A percentile compares a stretch with the other conserved stretches of the same genome.
These are phyloP conservation scores for Amphibolis antarctica DNA, from an alignment of 106 monocot species.

Conservation along the genomic window DNA sequence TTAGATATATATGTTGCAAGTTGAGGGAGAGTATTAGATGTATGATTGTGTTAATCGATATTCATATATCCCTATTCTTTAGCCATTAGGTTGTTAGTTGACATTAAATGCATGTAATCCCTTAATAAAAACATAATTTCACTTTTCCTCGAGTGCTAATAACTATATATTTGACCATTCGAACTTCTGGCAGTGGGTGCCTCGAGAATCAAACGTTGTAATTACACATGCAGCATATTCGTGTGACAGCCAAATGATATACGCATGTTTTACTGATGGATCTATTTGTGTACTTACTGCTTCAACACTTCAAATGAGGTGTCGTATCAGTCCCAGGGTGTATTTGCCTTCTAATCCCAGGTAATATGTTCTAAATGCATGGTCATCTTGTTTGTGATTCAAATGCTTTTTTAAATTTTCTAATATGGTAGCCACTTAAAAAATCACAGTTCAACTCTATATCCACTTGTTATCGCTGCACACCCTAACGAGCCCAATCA, in stretches of 20 bases:
- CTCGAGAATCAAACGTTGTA: conserved; percentile 7
- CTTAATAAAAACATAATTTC: too few relatives aligned
- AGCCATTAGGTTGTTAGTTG: too few relatives aligned
- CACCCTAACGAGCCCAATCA: conserved; percentile 44
- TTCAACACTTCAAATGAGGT: conserved; percentile 12
- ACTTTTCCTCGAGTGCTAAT: too few relatives aligned
- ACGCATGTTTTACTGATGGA: conserved; percentile 23
- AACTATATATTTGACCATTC: too few relatives aligned
- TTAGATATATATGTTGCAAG: too few relatives aligned
- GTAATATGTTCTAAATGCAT: neutral
- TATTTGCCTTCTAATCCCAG: conserved; percentile 16
- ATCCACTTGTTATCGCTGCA: conserved; percentile 35
- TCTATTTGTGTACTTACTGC: conserved; percentile 15
- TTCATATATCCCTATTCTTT: too few relatives aligned
- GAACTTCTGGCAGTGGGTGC: conserved; percentile 12
- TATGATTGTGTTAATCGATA: too few relatives aligned
- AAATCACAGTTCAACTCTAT: conserved; percentile 20
- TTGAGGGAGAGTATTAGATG: too few relatives aligned
- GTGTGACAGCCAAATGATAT: conserved; percentile 31
- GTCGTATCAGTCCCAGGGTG: conserved; percentile 23
- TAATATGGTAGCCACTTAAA: neutral
- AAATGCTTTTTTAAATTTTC: neutral
- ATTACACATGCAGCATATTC: conserved; percentile 30
- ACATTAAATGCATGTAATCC: too few relatives aligned
- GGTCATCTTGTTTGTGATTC: neutral